phyloP scores from a whole-genome alignment of 2,329 filamentous ascomycete genomes.

The Raffaelea albimanens region DNA sequence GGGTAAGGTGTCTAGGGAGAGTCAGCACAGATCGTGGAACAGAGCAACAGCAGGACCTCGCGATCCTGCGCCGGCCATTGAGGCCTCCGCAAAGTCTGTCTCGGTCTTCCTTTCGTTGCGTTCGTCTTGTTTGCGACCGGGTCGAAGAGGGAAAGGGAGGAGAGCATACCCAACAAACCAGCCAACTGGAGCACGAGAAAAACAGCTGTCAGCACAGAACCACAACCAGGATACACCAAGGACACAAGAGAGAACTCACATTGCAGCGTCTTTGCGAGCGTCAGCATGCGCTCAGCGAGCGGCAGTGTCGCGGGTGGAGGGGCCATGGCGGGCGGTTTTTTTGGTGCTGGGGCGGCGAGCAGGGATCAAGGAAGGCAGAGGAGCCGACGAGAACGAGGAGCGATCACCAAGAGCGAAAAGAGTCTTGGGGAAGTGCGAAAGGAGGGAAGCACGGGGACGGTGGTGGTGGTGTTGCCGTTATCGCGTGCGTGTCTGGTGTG shows the following conservation, averaged over 20 bases:
- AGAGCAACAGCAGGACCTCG: neutral
- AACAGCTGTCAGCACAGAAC: conserved; percentile 22
- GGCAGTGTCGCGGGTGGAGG: conserved; percentile 64
- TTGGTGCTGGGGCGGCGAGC: neutral
- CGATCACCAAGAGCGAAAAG: no score
- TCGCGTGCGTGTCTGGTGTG: neutral
- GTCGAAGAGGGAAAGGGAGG: conserved; percentile 4
- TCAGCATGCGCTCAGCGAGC: conserved; percentile 63
- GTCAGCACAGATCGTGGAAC: no score
- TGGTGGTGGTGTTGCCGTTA: neutral
- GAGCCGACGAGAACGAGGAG: neutral
- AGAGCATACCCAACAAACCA: conserved; percentile 72
- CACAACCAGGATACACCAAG: conserved; percentile 7
- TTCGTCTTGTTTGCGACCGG: no score
- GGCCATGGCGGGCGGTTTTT: conserved; percentile 42
- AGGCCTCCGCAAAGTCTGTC: neutral
- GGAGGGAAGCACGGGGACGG: neutral
- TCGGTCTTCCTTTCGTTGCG: no score
- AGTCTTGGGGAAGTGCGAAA: neutral
- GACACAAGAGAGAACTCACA: conserved; percentile 52
- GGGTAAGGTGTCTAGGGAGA: conserved; percentile 62
- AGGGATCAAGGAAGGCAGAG: neutral
- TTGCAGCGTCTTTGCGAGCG: conserved; percentile 82
- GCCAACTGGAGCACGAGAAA: conserved; percentile 41
- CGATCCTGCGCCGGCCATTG: neutral